Conservation (phyloP, 441 rosid species). For the Aleurites moluccanus region DNA sequence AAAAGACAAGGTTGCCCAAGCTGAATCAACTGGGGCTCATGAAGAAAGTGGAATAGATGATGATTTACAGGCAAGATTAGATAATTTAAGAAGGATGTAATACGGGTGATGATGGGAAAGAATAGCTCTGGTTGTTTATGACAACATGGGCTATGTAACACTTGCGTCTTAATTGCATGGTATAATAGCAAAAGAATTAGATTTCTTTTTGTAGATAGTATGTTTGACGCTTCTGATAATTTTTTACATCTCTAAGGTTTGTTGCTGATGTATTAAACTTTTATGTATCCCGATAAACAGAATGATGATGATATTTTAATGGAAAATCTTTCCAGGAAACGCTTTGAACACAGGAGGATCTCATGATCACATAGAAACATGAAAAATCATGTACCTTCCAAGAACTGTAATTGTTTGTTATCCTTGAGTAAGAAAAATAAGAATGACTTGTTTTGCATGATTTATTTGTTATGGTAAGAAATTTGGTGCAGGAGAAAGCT, state of each 20-base stretch:
- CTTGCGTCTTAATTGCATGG: background rate
- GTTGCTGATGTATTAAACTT: background rate
- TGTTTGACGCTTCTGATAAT: background rate
- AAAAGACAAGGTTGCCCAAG: constrained; percentile 71
- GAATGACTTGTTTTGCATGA: background rate
- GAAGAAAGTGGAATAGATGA: constrained; percentile 34
- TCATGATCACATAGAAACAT: background rate
- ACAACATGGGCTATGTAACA: background rate
- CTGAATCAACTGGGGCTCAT: constrained; percentile 54
- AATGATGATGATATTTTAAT: background rate
- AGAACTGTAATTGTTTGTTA: background rate
- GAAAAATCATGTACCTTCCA: background rate
- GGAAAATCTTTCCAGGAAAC: background rate
- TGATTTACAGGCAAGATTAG: constrained; percentile 38
- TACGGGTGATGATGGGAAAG: background rate
- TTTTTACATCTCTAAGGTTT: background rate
- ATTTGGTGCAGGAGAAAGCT: constrained; percentile 1
- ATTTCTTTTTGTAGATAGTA: background rate
- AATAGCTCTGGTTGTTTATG: constrained; percentile 3
- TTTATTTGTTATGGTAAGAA: background rate
- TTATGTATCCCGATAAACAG: background rate
- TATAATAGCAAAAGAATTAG: background rate
- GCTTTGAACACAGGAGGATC: background rate
- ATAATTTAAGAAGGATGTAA: constrained; percentile 35
- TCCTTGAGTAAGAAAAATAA: background rate